Conservation (phyloP, 768 basidiomycete genomes). For the Nidula microcarpa region DNA sequence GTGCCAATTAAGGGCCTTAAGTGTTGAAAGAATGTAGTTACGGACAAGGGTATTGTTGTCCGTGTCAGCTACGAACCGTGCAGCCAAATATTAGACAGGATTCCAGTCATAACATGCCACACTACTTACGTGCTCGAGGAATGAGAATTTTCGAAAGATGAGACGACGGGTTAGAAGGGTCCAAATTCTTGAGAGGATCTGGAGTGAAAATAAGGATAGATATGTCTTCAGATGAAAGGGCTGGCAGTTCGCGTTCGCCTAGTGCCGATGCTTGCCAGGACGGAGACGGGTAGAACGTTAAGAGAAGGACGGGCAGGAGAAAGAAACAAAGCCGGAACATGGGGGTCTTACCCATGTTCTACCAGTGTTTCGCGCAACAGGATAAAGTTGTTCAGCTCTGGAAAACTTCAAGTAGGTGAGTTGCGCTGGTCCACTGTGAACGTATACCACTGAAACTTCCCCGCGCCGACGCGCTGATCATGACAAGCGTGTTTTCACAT, state of each 20-base stretch:
- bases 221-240: constrained; percentile 51
- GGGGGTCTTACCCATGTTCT: background rate
- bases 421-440: background rate
- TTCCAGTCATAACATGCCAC: constrained; percentile 1
- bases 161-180: constrained; percentile 60
- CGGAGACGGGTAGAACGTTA: constrained; percentile 1
- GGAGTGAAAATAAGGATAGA: constrained; percentile 44
- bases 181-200: constrained; percentile 67
- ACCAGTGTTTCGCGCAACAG: background rate
- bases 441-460: background rate
- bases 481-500: no score
- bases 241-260: constrained; percentile 34
- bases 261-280: constrained; percentile 28
- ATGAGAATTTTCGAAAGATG: constrained; percentile 85
- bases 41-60: constrained; percentile 79
- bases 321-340: background rate
- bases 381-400: no score
- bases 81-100: no score
- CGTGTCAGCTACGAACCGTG: constrained; percentile 50
- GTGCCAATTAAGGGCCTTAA: constrained; percentile 80
- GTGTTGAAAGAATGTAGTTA: constrained; percentile 71
- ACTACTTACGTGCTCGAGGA: constrained; percentile 68
- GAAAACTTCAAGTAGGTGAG: constrained; percentile 1
- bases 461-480: no score
- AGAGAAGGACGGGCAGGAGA: constrained; percentile 7